Evolutionary conservation across 139 green algal species (phyloP).

Genomic region (Tetratostichococcus sp.): DNA sequence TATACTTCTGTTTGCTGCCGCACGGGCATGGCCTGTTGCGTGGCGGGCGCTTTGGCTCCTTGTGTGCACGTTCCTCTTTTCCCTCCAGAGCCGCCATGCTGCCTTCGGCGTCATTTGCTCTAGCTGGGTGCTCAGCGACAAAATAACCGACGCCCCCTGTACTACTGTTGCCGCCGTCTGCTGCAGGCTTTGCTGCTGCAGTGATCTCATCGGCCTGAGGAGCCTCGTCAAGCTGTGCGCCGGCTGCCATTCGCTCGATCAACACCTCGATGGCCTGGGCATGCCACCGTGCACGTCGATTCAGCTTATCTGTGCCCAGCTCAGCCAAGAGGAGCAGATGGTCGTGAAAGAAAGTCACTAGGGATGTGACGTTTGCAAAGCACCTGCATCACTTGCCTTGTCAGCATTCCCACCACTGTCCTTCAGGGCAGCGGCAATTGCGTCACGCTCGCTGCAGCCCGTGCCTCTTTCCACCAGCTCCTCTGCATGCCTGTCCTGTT

Average conservation of each 20-base stretch:
- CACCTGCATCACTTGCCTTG: not conserved
- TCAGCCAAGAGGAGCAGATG: no score
- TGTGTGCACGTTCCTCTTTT: not conserved
- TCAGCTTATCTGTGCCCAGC: no score
- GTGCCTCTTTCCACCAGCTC: conserved; percentile 23
- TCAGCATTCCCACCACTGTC: conserved; percentile 34
- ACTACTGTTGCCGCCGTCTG: not conserved
- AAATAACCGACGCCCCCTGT: no score
- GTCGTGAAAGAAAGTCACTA: no score
- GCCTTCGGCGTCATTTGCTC: no score
- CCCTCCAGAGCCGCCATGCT: no score
- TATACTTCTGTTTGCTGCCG: conserved; percentile 43
- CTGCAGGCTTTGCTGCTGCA: not conserved
- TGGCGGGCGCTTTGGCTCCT: conserved; percentile 15
- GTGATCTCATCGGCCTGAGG: no score
- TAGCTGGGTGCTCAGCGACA: no score
- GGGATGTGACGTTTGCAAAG: no score
- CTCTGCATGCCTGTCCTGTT: conserved; percentile 20
- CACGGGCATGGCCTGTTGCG: conserved; percentile 41
- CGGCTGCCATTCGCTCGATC: conserved; percentile 32
- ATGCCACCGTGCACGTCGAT: no score
- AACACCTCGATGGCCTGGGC: conserved; percentile 42
- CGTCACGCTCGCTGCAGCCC: conserved; percentile 21
- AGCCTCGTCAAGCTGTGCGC: not conserved
- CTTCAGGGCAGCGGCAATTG: conserved; percentile 20